Conservation (phyloP, 83 land plant genomes). For the Picea abies region DNA sequence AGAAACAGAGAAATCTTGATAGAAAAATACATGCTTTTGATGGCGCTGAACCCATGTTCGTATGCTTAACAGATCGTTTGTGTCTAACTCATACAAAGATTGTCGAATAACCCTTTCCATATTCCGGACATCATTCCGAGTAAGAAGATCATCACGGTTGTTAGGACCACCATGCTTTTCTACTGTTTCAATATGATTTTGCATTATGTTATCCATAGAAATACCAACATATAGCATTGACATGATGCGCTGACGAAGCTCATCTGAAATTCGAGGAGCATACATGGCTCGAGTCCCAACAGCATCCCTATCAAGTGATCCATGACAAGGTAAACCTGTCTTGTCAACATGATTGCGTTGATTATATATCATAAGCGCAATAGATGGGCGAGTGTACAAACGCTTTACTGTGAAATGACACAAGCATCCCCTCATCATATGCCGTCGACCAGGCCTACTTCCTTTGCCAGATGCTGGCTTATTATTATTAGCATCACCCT, state of each 20-base stretch:
- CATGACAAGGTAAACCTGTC: constrained; percentile 46
- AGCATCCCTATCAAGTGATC: constrained; percentile 42
- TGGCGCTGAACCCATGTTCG: constrained; percentile 45
- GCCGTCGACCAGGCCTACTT: constrained; percentile 45
- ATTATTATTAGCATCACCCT: constrained; percentile 16
- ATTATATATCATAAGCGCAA: constrained; percentile 56
- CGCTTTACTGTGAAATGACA: constrained; percentile 64
- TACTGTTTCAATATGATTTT: constrained; percentile 40
- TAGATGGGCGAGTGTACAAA: constrained; percentile 35
- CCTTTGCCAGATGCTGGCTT: constrained; percentile 49
- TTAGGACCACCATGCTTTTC: constrained; percentile 43
- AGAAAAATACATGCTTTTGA: constrained; percentile 41
- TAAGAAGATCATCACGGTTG: constrained; percentile 50
- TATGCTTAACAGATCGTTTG: constrained; percentile 34
- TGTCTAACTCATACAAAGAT: constrained; percentile 29
- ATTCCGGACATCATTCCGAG: constrained; percentile 51
- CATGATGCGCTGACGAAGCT: constrained; percentile 43
- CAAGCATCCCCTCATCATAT: constrained; percentile 53
- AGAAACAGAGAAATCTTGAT: constrained; percentile 24
- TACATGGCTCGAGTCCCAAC: constrained; percentile 48
- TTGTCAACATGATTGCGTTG: constrained; percentile 48
- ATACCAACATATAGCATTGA: constrained; percentile 53
- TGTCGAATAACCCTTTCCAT: constrained; percentile 37
- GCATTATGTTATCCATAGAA: constrained; percentile 40
- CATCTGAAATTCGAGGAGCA: constrained; percentile 42